Conservation (phyloP, 257 asterid species). For the Cruciata laevipes region DNA sequence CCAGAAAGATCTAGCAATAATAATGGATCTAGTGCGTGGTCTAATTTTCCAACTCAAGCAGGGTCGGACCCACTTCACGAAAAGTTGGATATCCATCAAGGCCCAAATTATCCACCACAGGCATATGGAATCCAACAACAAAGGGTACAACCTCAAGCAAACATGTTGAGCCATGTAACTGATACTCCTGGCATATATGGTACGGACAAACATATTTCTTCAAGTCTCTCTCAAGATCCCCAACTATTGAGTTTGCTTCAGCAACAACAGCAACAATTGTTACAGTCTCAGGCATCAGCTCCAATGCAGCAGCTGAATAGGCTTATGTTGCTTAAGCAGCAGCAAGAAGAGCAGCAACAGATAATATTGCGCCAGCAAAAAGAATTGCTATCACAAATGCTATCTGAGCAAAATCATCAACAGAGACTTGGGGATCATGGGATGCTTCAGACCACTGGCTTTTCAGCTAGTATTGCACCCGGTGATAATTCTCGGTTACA, state of each 20-base stretch:
- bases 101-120: constrained; percentile 56
- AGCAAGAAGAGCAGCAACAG: constrained; percentile 66
- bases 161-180: constrained; percentile 40
- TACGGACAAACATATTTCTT: constrained; percentile 45
- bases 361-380: constrained; percentile 67
- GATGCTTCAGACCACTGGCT: constrained; percentile 44
- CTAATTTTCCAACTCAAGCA: constrained; percentile 64
- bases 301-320: constrained; percentile 58
- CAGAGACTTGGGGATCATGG: constrained; percentile 51
- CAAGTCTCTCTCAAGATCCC: constrained; percentile 73
- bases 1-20: constrained; percentile 43
- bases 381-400: constrained; percentile 64
- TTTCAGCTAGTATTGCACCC: constrained; percentile 41
- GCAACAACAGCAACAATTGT: constrained; percentile 82
- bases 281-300: constrained; percentile 61
- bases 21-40: constrained; percentile 56
- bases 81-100: constrained; percentile 54
- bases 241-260: constrained; percentile 71
- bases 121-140: constrained; percentile 61
- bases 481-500: constrained; percentile 45
- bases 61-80: constrained; percentile 53
- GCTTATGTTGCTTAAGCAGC: constrained; percentile 64
- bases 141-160: constrained; percentile 57
- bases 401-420: constrained; percentile 52
- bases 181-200: constrained; percentile 48